phyloP scores from a whole-genome alignment of 768 basidiomycete species.

The Serpula lacrymans region DNA sequence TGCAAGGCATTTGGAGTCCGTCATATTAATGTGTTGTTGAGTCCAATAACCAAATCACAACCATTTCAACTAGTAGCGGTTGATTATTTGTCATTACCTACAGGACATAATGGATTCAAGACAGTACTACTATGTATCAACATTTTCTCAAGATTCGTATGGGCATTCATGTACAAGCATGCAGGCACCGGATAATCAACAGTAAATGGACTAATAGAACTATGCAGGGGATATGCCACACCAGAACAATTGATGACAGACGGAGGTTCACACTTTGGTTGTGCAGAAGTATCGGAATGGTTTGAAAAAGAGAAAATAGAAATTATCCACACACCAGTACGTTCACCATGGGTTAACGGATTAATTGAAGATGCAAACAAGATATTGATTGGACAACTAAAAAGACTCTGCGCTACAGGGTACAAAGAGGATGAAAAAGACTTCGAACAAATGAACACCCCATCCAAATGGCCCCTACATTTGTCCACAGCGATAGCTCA shows the following conservation, averaged over 20 bases:
- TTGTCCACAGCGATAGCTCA: slow-evolving; percentile 13
- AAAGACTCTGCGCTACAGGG: slow-evolving; percentile 30
- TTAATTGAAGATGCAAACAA: slow-evolving; percentile 31
- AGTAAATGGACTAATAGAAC: slow-evolving; percentile 6
- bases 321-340: slow-evolving; percentile 23
- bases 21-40: slow-evolving; percentile 15
- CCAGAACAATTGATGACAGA: slow-evolving; percentile 34
- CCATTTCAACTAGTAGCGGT: slow-evolving; percentile 18
- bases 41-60: slow-evolving; percentile 14
- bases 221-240: slow-evolving; percentile 8
- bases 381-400: slow-evolving; percentile 23
- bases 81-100: slow-evolving; percentile 19
- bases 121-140: slow-evolving; percentile 12
- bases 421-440: slow-evolving; percentile 19
- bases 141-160: slow-evolving; percentile 15
- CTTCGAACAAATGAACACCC: slow-evolving; percentile 13
- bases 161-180: slow-evolving; percentile 17
- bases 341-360: slow-evolving; percentile 40
- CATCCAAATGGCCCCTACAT: slow-evolving; percentile 18
- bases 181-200: slow-evolving; percentile 16
- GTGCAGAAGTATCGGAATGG: slow-evolving; percentile 26
- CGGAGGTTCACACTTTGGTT: slow-evolving; percentile 33
- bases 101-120: slow-evolving; percentile 10
- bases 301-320: slow-evolving; percentile 16
- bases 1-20: slow-evolving; percentile 19